phyloP scores from a whole-genome alignment of 2,329 filamentous ascomycete genomes.

The Fusarium sororula region DNA sequence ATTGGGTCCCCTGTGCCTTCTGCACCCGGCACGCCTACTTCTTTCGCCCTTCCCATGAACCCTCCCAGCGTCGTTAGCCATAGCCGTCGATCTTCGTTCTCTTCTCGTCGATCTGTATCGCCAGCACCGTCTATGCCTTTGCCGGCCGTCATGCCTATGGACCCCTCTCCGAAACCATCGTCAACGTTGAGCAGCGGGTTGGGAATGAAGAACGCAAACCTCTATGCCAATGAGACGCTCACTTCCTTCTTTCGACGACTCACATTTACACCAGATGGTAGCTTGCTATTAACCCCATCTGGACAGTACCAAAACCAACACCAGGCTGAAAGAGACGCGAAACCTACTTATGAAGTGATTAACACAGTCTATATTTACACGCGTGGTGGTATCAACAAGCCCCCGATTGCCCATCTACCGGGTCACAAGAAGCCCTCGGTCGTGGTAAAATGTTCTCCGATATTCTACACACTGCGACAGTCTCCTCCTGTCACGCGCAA shows the following conservation, averaged over 20 bases:
- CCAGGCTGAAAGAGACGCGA: constrained; percentile 70
- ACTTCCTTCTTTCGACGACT: constrained; percentile 96
- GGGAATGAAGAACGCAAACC: constrained; percentile 82
- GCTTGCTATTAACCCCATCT: constrained; percentile 90
- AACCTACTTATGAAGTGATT: constrained; percentile 83
- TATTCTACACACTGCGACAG: constrained; percentile 84
- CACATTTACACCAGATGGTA: constrained; percentile 95
- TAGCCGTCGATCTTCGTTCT: constrained; percentile 94
- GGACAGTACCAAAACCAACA: constrained; percentile 92
- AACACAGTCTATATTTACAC: constrained; percentile 99
- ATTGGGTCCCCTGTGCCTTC: constrained; percentile 88
- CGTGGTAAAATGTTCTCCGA: constrained; percentile 91
- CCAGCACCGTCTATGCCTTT: constrained; percentile 93
- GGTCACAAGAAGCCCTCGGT: constrained; percentile 99
- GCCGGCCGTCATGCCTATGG: constrained; percentile 94
- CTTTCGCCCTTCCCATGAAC: constrained; percentile 91
- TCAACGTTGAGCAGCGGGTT: constrained; percentile 63
- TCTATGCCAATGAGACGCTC: constrained; percentile 96
- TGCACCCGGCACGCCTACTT: constrained; percentile 92
- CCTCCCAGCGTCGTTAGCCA: constrained; percentile 89
- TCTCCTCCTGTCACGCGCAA: constrained; percentile 76
- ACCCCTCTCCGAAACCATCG: constrained; percentile 81
- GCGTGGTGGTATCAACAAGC: constrained; percentile 93
- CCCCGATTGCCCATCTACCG: constrained; percentile 91
- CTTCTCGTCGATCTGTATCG: constrained; percentile 85